Evolutionary conservation across 2,329 filamentous ascomycete genomes (phyloP), one percentile per base, ranked within the genome.

Genomic region (Pyrenochaeta sp.): DNA sequence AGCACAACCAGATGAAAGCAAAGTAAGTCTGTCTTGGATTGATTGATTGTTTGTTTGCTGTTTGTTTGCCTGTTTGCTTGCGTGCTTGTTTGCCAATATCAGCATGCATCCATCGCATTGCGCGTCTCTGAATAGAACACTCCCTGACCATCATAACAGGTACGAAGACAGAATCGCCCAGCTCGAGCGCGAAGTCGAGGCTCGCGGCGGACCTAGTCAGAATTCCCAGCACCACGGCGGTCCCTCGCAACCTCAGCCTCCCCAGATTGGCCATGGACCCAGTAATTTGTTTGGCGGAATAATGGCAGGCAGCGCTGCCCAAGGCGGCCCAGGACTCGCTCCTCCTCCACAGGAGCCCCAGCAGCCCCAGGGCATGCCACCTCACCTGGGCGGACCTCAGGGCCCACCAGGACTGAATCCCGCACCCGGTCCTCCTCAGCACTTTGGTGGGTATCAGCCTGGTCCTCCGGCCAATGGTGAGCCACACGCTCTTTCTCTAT

Each of bases 241-340:
- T 37, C 90, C 92, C 51, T 88, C 90, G 43, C 91, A 95, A 77
- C 90, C 92, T 58, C 90, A 90, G 56, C 94, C 95, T 31, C 93
- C 88, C 31, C 81, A 91, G 44, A 90, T 98, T 64, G 91, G 92
- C 23, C 90, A 96, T 71, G 93, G 94, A 21, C 87, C 87, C 50
- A 94, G 90, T 74, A 95, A 96, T 71, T 84, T 98, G 35, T 98
- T 99, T 73, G 92, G 92, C 64, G 92, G 92, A 51, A 97, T 98
- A 73, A 98, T 99, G 91, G 87, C 93, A 50, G 94, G 94, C 61
- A 87, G 88, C 76, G 87, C 85, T 58, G 90, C 89, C 68, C 92
- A 94, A 79, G 90, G 89, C 67, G 92, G 90, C 56, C 90, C 92
- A 60, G 91, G 91, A 56, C 88, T 96, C 65, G 92, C 92, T 2